Base-by-base conservation (phyloP, 225 moss, liverwort and hornwort species). In the Sphagnum contortum region DNA sequence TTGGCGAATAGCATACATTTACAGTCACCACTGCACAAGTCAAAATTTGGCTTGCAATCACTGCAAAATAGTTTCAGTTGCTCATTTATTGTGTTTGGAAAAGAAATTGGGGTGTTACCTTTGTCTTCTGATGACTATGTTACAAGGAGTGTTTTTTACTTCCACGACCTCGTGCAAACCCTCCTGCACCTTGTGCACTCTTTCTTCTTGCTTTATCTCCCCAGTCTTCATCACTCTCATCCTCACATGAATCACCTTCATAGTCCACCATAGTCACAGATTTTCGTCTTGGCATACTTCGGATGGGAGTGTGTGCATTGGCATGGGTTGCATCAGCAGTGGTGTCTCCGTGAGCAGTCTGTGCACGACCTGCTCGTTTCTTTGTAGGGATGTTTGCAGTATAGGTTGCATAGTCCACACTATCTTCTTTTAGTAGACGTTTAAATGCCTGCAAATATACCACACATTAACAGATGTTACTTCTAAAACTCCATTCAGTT, bases 371-470 rank as follows among this genome's bases (percentile, higher is more conserved):
- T 8, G 75, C 87, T 65, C 92, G 79, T 71, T 90, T 98, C 76
- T 79, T 98, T 7, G 83, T 64, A 47, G 92, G 71, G 48, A 83
- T 81, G 48, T 68, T 90, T 59, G 90, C 87, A 47, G 90, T 81
- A 46, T 87, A 90, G 12, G 83, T 76, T 57, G 87, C 74, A 44
- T 90, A 98, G 66, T 98, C 96, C 57, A 83, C 75, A 64, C 78
- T 76, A 78, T 98, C 96, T 63, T 98, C 96, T 76, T 98, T 98
- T 64, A 98, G 76, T 66, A 92, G 65, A 46, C 85, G 92, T 74
- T 98, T 98, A 63, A 98, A 98, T 60, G 83, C 85, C 85, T 90
- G 82, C 6, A 52, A 9, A 9, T 52, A 52, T 68, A 66, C 14
- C 4, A 4, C 50, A 7, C 9, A n/a, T 9, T 56, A 11, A 50